These are phyloP conservation scores for Tylopilus rubrobrunneus DNA, from an alignment of 768 basidiomycete species.

Conservation along the genomic window DNA sequence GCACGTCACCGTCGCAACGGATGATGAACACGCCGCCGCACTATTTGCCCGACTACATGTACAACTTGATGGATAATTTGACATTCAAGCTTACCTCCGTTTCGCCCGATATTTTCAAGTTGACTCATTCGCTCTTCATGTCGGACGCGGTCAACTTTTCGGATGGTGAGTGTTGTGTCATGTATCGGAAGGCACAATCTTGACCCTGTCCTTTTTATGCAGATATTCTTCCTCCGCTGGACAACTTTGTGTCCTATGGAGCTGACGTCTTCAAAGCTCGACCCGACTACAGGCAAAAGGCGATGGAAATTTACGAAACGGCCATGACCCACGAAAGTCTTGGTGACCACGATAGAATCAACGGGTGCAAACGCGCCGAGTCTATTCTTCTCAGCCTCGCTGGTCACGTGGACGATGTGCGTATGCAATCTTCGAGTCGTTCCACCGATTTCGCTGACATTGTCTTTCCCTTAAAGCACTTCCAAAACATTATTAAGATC, in stretches of 20 bases:
- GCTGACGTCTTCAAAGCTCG: constrained; percentile 68
- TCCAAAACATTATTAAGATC: constrained; percentile 62
- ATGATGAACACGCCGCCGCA: constrained; percentile 64
- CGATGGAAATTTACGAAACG: constrained; percentile 79
- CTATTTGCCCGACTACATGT: constrained; percentile 86
- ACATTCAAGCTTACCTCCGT: constrained; percentile 78
- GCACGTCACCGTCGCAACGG: constrained; percentile 67
- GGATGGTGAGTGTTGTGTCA: constrained; percentile 50
- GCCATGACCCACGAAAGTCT: constrained; percentile 65
- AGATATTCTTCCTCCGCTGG: constrained; percentile 87
- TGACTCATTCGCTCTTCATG: constrained; percentile 81
- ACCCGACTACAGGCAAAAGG: constrained; percentile 73
- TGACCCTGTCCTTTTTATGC: neutral
- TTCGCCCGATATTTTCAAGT: constrained; percentile 74
- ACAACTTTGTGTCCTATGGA: constrained; percentile 87
- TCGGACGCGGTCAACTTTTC: constrained; percentile 81
- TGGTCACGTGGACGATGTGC: constrained; percentile 74
- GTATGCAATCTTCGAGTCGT: constrained; percentile 18
- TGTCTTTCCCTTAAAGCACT: constrained; percentile 38
- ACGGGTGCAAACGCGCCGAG: constrained; percentile 83
- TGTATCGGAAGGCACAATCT: neutral
- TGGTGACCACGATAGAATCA: constrained; percentile 80
- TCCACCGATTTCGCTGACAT: neutral
- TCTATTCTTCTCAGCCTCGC: constrained; percentile 76
- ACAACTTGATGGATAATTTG: constrained; percentile 78